Conservation (phyloP, 2,329 filamentous ascomycete genomes). For the Ceratocystiopsis minuta region DNA sequence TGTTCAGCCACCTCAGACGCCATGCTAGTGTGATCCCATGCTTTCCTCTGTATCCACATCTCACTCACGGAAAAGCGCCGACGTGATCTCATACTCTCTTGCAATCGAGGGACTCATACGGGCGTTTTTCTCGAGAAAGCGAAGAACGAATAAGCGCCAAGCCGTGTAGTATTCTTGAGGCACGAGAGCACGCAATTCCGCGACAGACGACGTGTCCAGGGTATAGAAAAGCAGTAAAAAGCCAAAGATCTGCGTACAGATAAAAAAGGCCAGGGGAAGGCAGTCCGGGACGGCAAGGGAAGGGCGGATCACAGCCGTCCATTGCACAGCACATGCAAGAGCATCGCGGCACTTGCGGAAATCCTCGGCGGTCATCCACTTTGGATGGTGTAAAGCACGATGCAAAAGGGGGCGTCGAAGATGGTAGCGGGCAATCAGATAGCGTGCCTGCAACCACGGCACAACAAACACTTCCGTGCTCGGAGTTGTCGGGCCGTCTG, state of each 20-base stretch:
- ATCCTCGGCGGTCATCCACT: slow-evolving; percentile 8
- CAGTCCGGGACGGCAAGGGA: slow-evolving; percentile 5
- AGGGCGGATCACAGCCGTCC: slow-evolving; percentile 6
- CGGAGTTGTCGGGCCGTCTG: too few species aligned
- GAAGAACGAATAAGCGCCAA: slow-evolving; percentile 6
- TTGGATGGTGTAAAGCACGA: slow-evolving; percentile 9
- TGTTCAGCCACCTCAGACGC: too few species aligned
- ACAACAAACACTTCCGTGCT: slow-evolving; percentile 5
- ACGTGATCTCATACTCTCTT: too few species aligned
- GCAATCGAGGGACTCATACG: slow-evolving; percentile 6
- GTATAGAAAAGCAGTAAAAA: slow-evolving; percentile 8
- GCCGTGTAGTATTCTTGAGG: slow-evolving; percentile 2
- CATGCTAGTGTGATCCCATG: too few species aligned
- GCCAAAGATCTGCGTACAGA: slow-evolving; percentile 10
- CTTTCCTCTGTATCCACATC: too few species aligned
- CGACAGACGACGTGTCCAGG: slow-evolving; percentile 1
- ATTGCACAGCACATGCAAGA: slow-evolving; percentile 5
- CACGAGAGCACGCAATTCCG: slow-evolving; percentile 3
- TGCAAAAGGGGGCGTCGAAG: slow-evolving; percentile 9
- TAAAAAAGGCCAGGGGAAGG: slow-evolving; percentile 8
- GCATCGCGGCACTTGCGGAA: slow-evolving; percentile 10
- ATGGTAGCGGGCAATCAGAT: slow-evolving; percentile 10
- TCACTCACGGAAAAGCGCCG: too few species aligned
- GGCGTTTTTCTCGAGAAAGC: slow-evolving; percentile 6
- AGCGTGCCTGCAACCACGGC: slow-evolving; percentile 10